phyloP scores from a whole-genome alignment of 306 rosid genomes.

The Cicer pinnatifidum region DNA sequence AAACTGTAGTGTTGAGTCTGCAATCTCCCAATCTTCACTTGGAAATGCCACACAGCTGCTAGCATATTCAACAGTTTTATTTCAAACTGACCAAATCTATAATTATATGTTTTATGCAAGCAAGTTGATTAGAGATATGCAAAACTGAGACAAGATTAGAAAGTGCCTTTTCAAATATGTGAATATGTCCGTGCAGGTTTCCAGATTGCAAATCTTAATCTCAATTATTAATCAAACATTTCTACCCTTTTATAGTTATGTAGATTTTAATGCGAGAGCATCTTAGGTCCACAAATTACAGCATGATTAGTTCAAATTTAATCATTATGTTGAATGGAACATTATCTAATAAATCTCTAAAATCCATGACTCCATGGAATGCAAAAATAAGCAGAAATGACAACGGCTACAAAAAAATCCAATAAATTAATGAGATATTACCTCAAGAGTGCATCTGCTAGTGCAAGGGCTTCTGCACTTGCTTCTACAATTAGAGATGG shows the following conservation, averaged over 20 bases:
- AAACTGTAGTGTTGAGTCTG: slow-evolving; percentile 91
- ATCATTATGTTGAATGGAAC: slow-evolving; percentile 31
- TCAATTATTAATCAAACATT: slow-evolving; percentile 32
- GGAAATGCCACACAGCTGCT: slow-evolving; percentile 94
- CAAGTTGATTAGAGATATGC: slow-evolving; percentile 32
- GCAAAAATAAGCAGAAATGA: slow-evolving; percentile 40
- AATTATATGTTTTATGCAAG: slow-evolving; percentile 42
- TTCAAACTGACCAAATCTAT: slow-evolving; percentile 39
- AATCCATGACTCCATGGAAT: slow-evolving; percentile 33
- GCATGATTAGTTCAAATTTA: slow-evolving; percentile 27
- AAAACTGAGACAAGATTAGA: slow-evolving; percentile 3
- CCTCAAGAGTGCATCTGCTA: slow-evolving; percentile 91
- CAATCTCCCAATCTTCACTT: slow-evolving; percentile 95
- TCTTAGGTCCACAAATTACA: slow-evolving; percentile 23
- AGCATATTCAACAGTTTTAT: slow-evolving; percentile 46
- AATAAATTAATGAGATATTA: slow-evolving; percentile 46
- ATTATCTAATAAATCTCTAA: slow-evolving; percentile 38
- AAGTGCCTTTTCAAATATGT: slow-evolving; percentile 32
- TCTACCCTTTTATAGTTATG: slow-evolving; percentile 10
- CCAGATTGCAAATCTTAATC: slow-evolving; percentile 27
- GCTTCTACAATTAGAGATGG: slow-evolving; percentile 89
- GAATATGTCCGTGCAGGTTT: slow-evolving; percentile 37
- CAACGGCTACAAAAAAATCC: slow-evolving; percentile 31
- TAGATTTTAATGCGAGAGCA: slow-evolving; percentile 8
- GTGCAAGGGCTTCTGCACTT: slow-evolving; percentile 78